phyloP scores from a whole-genome alignment of 2,329 filamentous ascomycete species.

The Leptographium flavum region DNA sequence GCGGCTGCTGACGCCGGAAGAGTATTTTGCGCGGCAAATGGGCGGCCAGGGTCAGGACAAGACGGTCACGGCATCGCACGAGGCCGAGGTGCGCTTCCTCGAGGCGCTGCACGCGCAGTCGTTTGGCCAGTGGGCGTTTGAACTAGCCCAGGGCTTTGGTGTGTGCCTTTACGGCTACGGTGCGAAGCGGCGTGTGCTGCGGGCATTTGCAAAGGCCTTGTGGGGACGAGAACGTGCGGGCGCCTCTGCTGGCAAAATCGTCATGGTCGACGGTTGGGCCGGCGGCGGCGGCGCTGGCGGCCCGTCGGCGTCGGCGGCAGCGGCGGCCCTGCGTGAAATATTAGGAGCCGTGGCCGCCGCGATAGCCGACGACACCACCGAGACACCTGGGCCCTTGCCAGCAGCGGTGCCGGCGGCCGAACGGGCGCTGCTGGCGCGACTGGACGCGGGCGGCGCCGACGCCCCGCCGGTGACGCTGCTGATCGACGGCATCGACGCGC shows the following conservation, averaged over 20 bases:
- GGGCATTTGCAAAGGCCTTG: constrained; percentile 59
- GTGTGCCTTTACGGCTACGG: constrained; percentile 88
- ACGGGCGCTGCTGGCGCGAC: constrained; percentile 46
- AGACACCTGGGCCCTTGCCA: constrained; percentile 16
- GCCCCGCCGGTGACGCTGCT: constrained; percentile 47
- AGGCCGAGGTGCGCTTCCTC: constrained; percentile 54
- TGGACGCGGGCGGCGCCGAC: constrained; percentile 25
- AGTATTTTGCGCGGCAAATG: constrained; percentile 64
- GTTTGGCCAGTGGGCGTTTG: constrained; percentile 87
- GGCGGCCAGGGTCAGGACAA: too few relatives aligned
- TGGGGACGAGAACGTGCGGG: constrained; percentile 13
- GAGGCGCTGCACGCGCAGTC: constrained; percentile 62
- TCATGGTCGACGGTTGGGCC: constrained; percentile 82
- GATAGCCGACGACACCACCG: constrained; percentile 20
- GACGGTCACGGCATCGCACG: constrained; percentile 30
- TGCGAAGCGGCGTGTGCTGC: constrained; percentile 65
- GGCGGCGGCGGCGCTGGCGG: background rate
- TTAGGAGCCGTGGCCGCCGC: constrained; percentile 54
- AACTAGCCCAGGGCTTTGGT: constrained; percentile 74
- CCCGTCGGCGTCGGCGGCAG: constrained; percentile 3
- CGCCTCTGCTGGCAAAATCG: too few relatives aligned
- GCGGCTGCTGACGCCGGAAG: constrained; percentile 72
- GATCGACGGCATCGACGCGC: constrained; percentile 77
- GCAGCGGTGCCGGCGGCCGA: constrained; percentile 56
- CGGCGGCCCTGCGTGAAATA: constrained; percentile 50